These are phyloP conservation scores for Gillenia trifoliata DNA, from an alignment of 306 rosid genomes.

Conservation along the genomic window DNA sequence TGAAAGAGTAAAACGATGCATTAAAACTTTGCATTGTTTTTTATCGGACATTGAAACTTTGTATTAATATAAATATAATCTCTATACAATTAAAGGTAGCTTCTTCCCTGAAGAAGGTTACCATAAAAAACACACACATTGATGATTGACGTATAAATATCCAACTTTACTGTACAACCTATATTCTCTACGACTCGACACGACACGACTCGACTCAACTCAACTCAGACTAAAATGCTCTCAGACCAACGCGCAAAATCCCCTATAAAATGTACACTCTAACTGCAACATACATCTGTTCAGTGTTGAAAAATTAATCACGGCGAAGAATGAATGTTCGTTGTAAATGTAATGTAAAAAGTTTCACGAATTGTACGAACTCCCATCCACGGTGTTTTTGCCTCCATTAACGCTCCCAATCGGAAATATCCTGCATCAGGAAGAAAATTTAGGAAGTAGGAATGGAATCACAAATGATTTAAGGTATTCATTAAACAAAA, in stretches of 20 bases:
- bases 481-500: not conserved
- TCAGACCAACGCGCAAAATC: not conserved
- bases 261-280: slow-evolving; percentile 19
- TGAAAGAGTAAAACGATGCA: too few relatives aligned
- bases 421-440: slow-evolving; percentile 35
- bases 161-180: slow-evolving; percentile 2
- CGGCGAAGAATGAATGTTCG: slow-evolving; percentile 21
- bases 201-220: not conserved
- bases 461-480: not conserved
- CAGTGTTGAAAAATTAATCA: not conserved
- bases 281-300: slow-evolving; percentile 7
- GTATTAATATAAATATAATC: too few relatives aligned
- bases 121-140: slow-evolving; percentile 9
- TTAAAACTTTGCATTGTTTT: not conserved
- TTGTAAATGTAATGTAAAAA: slow-evolving; percentile 6
- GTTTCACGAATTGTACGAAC: slow-evolving; percentile 21
- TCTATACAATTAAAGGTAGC: too few relatives aligned
- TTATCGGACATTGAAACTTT: too few relatives aligned
- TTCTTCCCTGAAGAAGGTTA: too few relatives aligned
- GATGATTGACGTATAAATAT: too few relatives aligned
- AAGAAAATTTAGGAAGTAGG: slow-evolving; percentile 5
- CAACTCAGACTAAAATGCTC: not conserved
- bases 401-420: slow-evolving; percentile 26
- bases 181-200: not conserved
- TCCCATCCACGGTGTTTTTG: not conserved